Evolutionary conservation across 2,329 filamentous ascomycete species (phyloP), one percentile per base, ranked within the genome.

Genomic region (Pestalotiopsis sp.): DNA sequence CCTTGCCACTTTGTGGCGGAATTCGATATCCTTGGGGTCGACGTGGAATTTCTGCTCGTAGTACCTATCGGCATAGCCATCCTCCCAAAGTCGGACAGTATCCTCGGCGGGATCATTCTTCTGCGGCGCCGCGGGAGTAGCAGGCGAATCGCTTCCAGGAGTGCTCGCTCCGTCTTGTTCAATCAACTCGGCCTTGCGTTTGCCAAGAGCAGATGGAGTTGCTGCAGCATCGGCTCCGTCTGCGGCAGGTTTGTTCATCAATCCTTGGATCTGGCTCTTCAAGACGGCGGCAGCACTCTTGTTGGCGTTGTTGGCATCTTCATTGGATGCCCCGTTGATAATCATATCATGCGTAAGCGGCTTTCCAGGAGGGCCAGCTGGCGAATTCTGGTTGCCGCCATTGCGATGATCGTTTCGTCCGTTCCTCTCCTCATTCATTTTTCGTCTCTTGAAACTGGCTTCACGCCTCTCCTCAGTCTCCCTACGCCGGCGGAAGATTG

Each of bases 21-120:
- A 98, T 65, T 90, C 92, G 63, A 92, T 85, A 78, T 99, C 93
- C 66, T 91, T 88, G 2, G 93, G 90, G 69, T 93, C 90, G 61
- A 93, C 93, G 64, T 93, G 87, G 77, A 99, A 99, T 79, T 99
- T 99, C 79, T 97, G 94, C 78, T 97, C 92, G 78, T 99, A 99
- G 80, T 99, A 99, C 61, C 96, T 89, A 81, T 98, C 95, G 64
- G 92, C 91, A 78, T 99, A 99, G 7, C 96, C 96, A 66, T 95
- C 91, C 77, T 99, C 96, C 96, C 96, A 99, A 13, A 99, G 85
- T 69, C 92, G 90, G 66, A 99, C 93, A 20, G 91, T 93, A 77
- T 99, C 96, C 70, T 90, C 85, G 2, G 92, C 89, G 20, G 88
- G 87, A 56, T 90, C 91, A 67, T 92, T 90, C 2, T 78, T 75